A percentile compares a stretch with the other conserved stretches of the same genome.
phyloP scores from a whole-genome alignment of 371 early-diverging fungal species.

The Dinochytrium kinnereticum region DNA sequence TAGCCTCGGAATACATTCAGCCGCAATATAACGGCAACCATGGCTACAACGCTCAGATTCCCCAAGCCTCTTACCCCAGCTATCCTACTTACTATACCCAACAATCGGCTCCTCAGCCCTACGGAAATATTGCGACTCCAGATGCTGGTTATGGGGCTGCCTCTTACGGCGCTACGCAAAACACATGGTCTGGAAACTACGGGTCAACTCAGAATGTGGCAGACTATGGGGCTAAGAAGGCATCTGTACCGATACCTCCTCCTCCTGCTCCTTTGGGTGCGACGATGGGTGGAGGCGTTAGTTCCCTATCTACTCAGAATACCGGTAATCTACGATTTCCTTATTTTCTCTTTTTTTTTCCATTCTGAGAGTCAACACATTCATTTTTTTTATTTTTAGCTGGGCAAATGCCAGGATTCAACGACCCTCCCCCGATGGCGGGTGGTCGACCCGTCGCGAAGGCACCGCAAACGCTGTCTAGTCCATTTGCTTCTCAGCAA shows the following conservation, averaged over 20 bases:
- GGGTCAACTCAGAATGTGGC: neutral
- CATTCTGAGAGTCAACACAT: neutral
- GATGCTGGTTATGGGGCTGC: neutral
- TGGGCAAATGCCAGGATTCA: neutral
- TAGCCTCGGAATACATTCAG: neutral
- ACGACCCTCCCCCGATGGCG: constrained; percentile 1
- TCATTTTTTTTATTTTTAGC: neutral
- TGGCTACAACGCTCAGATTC: neutral
- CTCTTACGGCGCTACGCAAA: neutral
- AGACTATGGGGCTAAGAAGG: neutral
- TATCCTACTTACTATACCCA: neutral
- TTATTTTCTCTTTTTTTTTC: constrained; percentile 2
- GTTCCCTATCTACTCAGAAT: no score
- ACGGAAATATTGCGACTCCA: neutral
- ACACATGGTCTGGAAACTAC: neutral
- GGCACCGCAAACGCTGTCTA: neutral
- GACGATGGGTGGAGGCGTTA: neutral
- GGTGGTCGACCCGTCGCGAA: neutral
- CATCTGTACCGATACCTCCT: constrained; percentile 8
- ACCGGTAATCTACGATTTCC: no score
- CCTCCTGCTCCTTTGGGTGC: neutral
- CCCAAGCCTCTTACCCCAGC: neutral
- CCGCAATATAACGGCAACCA: neutral
- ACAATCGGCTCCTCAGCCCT: neutral
- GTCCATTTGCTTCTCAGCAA: neutral